phyloP scores from a whole-genome alignment of 2,329 filamentous ascomycete species.

The Diaporthe caulivora region DNA sequence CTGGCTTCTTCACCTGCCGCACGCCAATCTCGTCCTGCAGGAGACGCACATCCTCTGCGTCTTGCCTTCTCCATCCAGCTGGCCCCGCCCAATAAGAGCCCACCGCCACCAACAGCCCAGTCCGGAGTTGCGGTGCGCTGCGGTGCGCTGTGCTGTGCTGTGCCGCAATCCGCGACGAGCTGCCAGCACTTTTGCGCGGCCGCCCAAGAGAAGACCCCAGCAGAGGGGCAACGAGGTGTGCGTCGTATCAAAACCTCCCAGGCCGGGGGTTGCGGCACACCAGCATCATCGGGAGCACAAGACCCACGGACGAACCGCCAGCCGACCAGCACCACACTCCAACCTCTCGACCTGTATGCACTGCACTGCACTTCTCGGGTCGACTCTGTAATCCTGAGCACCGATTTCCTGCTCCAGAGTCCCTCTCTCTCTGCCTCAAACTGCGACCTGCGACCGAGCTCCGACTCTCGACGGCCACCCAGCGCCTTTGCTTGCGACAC shows the following conservation, averaged over 20 bases:
- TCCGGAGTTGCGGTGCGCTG: neutral
- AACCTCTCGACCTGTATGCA: neutral
- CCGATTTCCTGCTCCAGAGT: neutral
- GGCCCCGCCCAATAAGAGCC: constrained; percentile 15
- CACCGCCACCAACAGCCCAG: constrained; percentile 22
- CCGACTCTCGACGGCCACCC: neutral
- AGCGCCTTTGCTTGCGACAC: constrained; percentile 32
- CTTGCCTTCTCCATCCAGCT: constrained; percentile 9
- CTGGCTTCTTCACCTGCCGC: constrained; percentile 1
- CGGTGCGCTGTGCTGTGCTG: constrained; percentile 13
- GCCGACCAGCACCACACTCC: constrained; percentile 31
- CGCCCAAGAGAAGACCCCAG: constrained; percentile 20
- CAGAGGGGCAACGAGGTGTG: constrained; percentile 18
- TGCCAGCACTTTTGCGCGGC: constrained; percentile 34
- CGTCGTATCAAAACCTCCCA: constrained; percentile 26
- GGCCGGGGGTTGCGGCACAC: constrained; percentile 26
- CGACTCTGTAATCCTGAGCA: neutral
- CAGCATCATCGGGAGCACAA: constrained; percentile 33
- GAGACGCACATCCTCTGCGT: constrained; percentile 26
- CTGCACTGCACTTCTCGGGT: constrained; percentile 1
- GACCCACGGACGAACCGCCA: constrained; percentile 23
- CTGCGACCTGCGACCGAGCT: constrained; percentile 27
- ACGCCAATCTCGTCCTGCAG: constrained; percentile 28
- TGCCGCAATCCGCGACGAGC: constrained; percentile 28
- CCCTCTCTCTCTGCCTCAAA: neutral